These are phyloP conservation scores for Lipomyces orientalis DNA, from an alignment of 805 yeast species.

Conservation along the genomic window DNA sequence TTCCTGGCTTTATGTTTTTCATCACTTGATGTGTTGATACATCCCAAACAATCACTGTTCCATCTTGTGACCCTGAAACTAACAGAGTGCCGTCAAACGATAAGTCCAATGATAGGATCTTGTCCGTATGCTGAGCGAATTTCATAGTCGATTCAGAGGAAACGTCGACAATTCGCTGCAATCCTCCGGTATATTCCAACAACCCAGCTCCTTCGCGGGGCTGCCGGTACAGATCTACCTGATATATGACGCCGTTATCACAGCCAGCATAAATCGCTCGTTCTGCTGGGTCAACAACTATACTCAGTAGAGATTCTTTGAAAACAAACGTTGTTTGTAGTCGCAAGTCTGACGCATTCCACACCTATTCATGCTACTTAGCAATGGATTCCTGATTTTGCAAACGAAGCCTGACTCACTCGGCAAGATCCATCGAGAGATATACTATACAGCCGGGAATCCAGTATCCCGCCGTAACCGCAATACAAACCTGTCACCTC, in stretches of 20 bases:
- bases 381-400: neutral
- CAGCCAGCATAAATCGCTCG: slow-evolving; percentile 73
- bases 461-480: slow-evolving; percentile 60
- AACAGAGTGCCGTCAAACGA: slow-evolving; percentile 78
- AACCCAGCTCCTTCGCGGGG: slow-evolving; percentile 47
- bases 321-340: slow-evolving; percentile 76
- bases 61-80: slow-evolving; percentile 75
- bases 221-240: slow-evolving; percentile 57
- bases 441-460: slow-evolving; percentile 66
- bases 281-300: slow-evolving; percentile 79
- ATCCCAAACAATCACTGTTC: slow-evolving; percentile 72
- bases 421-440: slow-evolving; percentile 60
- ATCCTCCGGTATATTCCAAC: slow-evolving; percentile 67
- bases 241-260: slow-evolving; percentile 47
- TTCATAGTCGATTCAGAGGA: slow-evolving; percentile 6
- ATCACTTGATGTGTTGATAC: slow-evolving; percentile 48
- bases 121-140: slow-evolving; percentile 40
- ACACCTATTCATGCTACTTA: slow-evolving; percentile 57
- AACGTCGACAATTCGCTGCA: slow-evolving; percentile 56
- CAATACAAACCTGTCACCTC: slow-evolving; percentile 57
- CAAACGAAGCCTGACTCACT: slow-evolving; percentile 47
- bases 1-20: slow-evolving; percentile 39
- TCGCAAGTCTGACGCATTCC: slow-evolving; percentile 56
- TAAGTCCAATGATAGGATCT: slow-evolving; percentile 60
- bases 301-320: slow-evolving; percentile 59